These are phyloP conservation scores for Wickerhamomyces mucosus DNA, from an alignment of 805 yeast species.

Conservation along the genomic window DNA sequence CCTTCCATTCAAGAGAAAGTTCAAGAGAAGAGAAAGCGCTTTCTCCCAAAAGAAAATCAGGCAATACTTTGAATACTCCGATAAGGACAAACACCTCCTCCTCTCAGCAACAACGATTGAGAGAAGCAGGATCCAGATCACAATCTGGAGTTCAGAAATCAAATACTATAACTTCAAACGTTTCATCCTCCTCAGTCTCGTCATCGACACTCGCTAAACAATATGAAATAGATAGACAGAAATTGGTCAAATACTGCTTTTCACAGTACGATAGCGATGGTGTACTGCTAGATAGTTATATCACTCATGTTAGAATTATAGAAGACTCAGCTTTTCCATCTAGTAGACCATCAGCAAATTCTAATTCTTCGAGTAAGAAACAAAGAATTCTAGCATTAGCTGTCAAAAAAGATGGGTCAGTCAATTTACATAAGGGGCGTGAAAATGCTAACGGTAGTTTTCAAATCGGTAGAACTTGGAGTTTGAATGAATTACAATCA, in stretches of 20 bases:
- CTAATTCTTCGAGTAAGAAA: constrained; percentile 42
- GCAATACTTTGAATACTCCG: constrained; percentile 5
- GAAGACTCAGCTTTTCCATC: constrained; percentile 70
- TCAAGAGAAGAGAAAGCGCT: constrained; percentile 19
- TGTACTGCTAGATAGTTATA: constrained; percentile 44
- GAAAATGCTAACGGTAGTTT: constrained; percentile 63
- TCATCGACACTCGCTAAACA: constrained; percentile 40
- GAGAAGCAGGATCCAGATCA: constrained; percentile 12
- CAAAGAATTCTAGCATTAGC: constrained; percentile 49
- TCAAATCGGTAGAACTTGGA: constrained; percentile 94
- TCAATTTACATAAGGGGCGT: constrained; percentile 77
- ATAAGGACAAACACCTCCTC: constrained; percentile 13
- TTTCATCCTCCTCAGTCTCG: constrained; percentile 21
- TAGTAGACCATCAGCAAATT: constrained; percentile 52
- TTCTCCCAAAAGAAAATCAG: constrained; percentile 1
- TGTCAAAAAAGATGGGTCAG: constrained; percentile 54
- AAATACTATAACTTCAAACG: constrained; percentile 17
- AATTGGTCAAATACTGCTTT: constrained; percentile 41
- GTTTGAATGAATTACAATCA: constrained; percentile 53
- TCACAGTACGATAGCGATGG: constrained; percentile 34
- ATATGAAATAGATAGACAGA: constrained; percentile 44
- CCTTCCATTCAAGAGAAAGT: constrained; percentile 22
- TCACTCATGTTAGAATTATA: constrained; percentile 65
- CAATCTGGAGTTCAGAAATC: constrained; percentile 17
- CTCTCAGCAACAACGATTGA: constrained; percentile 9